phyloP scores from a whole-genome alignment of 441 rosid species.

The Croton laevigatus region DNA sequence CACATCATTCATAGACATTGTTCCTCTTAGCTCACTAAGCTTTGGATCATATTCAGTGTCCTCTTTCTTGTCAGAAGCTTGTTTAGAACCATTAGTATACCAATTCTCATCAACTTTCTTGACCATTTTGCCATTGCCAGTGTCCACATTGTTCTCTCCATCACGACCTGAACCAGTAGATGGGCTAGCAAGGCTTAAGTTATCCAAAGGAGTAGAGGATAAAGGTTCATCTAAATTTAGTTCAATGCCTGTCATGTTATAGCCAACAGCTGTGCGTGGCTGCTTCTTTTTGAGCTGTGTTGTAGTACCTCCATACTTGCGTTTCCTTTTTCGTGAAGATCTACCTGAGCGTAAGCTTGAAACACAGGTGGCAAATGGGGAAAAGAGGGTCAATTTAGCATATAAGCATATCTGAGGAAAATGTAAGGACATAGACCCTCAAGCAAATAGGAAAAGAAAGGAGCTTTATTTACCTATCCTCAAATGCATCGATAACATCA shows the following conservation, averaged over 20 bases:
- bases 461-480: conserved; percentile 58
- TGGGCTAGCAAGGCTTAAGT: conserved; percentile 34
- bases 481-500: conserved; percentile 92
- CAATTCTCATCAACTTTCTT: conserved; percentile 47
- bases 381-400: not conserved
- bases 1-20: conserved; percentile 37
- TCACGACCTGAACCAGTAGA: conserved; percentile 30
- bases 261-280: conserved; percentile 36
- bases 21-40: conserved; percentile 79
- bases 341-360: conserved; percentile 73
- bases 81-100: conserved; percentile 34
- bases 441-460: conserved; percentile 6
- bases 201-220: conserved; percentile 35
- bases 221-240: conserved; percentile 37
- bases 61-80: conserved; percentile 35
- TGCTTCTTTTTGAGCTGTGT: conserved; percentile 75
- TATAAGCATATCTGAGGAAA: too few relatives aligned
- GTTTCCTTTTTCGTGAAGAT: conserved; percentile 79
- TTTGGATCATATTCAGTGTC: conserved; percentile 84
- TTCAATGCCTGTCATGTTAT: conserved; percentile 31
- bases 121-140: conserved; percentile 26
- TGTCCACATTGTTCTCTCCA: conserved; percentile 38
- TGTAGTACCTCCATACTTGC: conserved; percentile 58
- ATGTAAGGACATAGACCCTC: too few relatives aligned
- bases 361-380: conserved; percentile 21